Evolutionary conservation across 768 basidiomycete species (phyloP), one percentile per base, ranked within the genome.

Genomic region (Phanerochaete sordida): DNA sequence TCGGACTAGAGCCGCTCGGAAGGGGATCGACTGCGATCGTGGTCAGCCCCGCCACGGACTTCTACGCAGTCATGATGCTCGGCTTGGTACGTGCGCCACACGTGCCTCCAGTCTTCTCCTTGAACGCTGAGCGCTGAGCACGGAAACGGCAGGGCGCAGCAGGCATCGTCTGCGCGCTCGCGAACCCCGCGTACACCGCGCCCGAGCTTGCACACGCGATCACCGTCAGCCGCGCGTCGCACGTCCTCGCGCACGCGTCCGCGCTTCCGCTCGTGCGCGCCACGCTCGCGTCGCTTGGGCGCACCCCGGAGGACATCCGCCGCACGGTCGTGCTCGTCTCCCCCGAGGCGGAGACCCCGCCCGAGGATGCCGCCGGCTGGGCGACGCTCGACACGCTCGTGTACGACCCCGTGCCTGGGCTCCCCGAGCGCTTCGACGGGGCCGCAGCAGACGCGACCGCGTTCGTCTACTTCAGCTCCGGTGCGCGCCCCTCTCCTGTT

Each of bases 171-270:
- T 80, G 82, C 47, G 89, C 91, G 0, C 82, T 89, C 12, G 87
- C 88, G 13, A 94, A 92, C 68, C 84, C 80, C 58, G 77, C 78
- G 0, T 93, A 90, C 66, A 87, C 84, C 2, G 71, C 84, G 3
- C 68, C 72, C 8, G 93, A 95, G 67, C 80, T 95, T 0, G 79
- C 76, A 0, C 84, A 84, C 70, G 93, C 95, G 69, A 85, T 89
- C 59, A 73, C 62, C 12, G 85, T 95, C 66, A 86, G 86, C 54
- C 72, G 79, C 2, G 86, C 93, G 0, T 77, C 78, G 48, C 62
- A 88, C 21, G 69, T 93, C 26, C 82, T 93, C 56, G 78, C 81
- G 12, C 83, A 83, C 58, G 88, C 90, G n/a, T 76, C 81, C 0
- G 76, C 88, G 5, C 62, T 91, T 2, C 67, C 75, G 0, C 73